Conservation (phyloP, 73 alveolate genomes). For the Tetrahymena thermophila region DNA sequence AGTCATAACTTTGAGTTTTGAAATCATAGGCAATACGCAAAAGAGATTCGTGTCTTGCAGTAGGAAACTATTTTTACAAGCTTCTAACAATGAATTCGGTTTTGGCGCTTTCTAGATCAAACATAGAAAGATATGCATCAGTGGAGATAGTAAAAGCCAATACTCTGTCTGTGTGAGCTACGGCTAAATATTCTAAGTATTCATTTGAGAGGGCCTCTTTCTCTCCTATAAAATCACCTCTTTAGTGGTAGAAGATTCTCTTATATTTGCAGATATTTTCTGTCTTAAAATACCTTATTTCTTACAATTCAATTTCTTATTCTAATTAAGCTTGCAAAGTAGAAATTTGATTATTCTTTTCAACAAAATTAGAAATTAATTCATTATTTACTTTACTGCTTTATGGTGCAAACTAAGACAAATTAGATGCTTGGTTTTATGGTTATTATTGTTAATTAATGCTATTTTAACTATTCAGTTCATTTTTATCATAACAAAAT, state of each 20-base stretch:
- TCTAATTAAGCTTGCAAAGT: neutral
- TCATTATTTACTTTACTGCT: neutral
- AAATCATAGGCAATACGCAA: neutral
- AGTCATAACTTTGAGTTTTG: neutral
- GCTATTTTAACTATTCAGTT: neutral
- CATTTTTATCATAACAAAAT: neutral
- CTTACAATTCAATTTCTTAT: neutral
- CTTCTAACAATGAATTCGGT: neutral
- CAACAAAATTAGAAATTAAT: neutral
- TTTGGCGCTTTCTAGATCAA: neutral
- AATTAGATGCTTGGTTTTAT: neutral
- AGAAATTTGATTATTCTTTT: neutral
- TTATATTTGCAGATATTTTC: neutral
- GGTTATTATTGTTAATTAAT: neutral
- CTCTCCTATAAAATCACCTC: neutral
- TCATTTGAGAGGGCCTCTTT: neutral
- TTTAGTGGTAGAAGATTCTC: neutral
- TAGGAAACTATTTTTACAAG: neutral
- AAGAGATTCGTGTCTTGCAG: neutral
- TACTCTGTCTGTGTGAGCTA: neutral
- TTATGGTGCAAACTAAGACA: neutral
- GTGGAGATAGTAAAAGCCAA: neutral
- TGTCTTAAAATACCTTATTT: neutral
- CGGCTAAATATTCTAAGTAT: neutral
- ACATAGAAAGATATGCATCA: neutral